Base-by-base conservation (phyloP, 2,329 filamentous ascomycete species). In the Diplodia corticola region DNA sequence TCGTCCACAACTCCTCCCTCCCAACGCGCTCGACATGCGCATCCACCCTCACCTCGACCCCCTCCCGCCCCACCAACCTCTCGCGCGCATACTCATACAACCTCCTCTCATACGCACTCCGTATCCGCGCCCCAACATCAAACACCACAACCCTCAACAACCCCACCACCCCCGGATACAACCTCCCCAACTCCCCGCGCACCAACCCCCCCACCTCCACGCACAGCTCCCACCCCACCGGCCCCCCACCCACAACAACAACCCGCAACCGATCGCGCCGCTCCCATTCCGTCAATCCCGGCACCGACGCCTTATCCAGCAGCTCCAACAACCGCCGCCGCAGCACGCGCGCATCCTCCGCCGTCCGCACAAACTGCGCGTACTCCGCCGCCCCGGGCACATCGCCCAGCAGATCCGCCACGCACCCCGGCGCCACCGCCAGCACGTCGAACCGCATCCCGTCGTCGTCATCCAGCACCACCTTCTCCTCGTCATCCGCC, bases 401-500 rank as follows among this genome's bases (percentile, higher is more conserved):
- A n/a, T n/a, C n/a, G 54, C 70, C 72, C 68, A 80, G 80, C 1
- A 76, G 78, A 63, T 81, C 63, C 7, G 64, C 46, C n/a, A 73
- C 71, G 68, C 79, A 81, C 5, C 80, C 80, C 0, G 80, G 80
- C 1, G 78, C 77, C 17, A 83, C 69, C 40, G 80, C 73, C 5
- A 83, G 69, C 64, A 75, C 75, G 66, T 83, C 80, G 67, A 81
- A 82, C n/a, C n/a, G n/a, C n/a, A n/a, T n/a, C n/a, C n/a, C n/a
- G n/a, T n/a, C n/a, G n/a, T n/a, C n/a, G n/a, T n/a, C n/a, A n/a
- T n/a, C n/a, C n/a, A n/a, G n/a, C n/a, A n/a, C n/a, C n/a, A n/a
- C n/a, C n/a, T n/a, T n/a, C n/a, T n/a, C n/a, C n/a, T n/a, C n/a
- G n/a, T n/a, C n/a, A n/a, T n/a, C n/a, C n/a, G n/a, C n/a, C n/a